Conservation (phyloP, 1,139 yeast genomes). For the Debaryomyces subglobosus region DNA sequence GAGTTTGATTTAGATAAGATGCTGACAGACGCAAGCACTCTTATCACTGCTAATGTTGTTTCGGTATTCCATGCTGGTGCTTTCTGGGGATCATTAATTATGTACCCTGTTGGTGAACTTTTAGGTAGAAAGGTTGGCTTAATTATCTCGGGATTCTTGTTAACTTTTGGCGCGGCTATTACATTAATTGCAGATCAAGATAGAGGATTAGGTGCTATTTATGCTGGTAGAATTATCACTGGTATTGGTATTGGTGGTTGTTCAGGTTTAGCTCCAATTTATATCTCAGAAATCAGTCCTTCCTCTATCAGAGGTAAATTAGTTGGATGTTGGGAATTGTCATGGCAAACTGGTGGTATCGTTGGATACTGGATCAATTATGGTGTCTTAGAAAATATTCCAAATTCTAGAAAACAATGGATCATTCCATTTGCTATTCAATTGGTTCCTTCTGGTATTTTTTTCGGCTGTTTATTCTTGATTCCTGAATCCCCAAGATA, state of each 20-base stretch:
- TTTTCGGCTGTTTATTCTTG: conserved; percentile 38
- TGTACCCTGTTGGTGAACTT: conserved; percentile 33
- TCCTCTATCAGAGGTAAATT: conserved; percentile 37
- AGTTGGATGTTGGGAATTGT: conserved; percentile 53
- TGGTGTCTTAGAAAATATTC: conserved; percentile 35
- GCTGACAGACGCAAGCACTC: conserved; percentile 17
- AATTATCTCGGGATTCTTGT: conserved; percentile 33
- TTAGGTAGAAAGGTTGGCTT: conserved; percentile 32
- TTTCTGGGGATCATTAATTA: conserved; percentile 32
- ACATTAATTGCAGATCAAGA: conserved; percentile 26
- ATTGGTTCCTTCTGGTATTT: conserved; percentile 45
- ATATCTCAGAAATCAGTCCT: conserved; percentile 35
- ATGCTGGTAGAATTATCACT: conserved; percentile 39
- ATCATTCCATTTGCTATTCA: conserved; percentile 44
- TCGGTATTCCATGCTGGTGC: conserved; percentile 42
- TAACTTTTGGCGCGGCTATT: conserved; percentile 48
- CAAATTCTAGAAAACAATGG: conserved; percentile 33
- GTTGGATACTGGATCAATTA: conserved; percentile 36
- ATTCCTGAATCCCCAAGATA: conserved; percentile 55
- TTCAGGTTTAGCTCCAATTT: conserved; percentile 37
- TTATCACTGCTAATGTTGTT: conserved; percentile 31
- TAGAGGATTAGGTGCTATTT: conserved; percentile 35
- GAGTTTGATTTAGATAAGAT: conserved; percentile 30
- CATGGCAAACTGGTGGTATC: conserved; percentile 54
- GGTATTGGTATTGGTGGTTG: conserved; percentile 42